phyloP scores from a whole-genome alignment of 169 alveolate genomes.

The Miamiensis avidus region DNA sequence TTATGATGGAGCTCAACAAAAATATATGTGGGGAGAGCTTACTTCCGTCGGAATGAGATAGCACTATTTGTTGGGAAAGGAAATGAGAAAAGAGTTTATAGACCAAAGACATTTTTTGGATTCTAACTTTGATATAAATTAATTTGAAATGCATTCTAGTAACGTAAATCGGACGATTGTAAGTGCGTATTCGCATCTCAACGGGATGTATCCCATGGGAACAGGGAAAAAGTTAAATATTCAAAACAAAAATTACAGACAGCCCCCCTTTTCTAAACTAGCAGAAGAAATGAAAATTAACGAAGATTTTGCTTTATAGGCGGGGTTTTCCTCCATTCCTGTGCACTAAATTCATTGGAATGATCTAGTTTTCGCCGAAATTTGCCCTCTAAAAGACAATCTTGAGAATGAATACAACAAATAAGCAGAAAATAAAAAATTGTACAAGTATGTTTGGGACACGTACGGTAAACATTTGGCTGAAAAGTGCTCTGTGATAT shows the following conservation, averaged over 20 bases:
- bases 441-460: neutral
- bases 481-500: no score
- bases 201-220: neutral
- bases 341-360: neutral
- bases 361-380: neutral
- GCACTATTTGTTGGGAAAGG: neutral
- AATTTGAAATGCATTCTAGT: neutral
- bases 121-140: no score
- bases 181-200: neutral
- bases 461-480: neutral
- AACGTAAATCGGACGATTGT: neutral
- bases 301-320: no score
- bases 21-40: neutral
- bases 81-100: neutral
- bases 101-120: neutral
- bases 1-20: no score
- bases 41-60: neutral
- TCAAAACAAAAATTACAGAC: neutral
- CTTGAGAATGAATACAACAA: no score
- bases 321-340: neutral
- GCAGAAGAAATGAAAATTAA: no score
- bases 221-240: neutral
- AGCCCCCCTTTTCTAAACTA: neutral
- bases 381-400: neutral
- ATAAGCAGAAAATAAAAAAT: no score